These are phyloP conservation scores for Paraphoma chrysanthemicola DNA, from an alignment of 2,329 filamentous ascomycete species.

Conservation along the genomic window DNA sequence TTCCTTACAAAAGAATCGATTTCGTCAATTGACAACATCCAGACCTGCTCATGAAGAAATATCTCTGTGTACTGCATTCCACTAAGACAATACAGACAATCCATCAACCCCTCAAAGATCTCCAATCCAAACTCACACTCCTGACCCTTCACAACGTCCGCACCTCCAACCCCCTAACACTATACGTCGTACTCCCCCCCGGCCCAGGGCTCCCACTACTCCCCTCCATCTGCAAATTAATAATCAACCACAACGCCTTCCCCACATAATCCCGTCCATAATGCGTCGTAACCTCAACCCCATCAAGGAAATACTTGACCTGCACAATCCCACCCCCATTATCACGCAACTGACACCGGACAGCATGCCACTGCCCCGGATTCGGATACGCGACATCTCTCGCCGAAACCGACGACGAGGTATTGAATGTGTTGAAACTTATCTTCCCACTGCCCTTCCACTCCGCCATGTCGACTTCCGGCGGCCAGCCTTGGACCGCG, in stretches of 20 bases:
- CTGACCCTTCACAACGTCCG: not conserved
- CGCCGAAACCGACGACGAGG: constrained; percentile 55
- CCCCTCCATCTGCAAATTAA: constrained; percentile 45
- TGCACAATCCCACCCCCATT: constrained; percentile 57
- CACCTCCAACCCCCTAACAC: constrained; percentile 1
- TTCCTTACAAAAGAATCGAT: no score
- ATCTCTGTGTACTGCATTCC: no score
- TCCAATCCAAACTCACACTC: not conserved
- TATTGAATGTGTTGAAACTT: constrained; percentile 64
- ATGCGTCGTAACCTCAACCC: constrained; percentile 57
- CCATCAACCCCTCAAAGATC: no score
- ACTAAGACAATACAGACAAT: no score
- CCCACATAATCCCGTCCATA: constrained; percentile 59
- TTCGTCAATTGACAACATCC: no score
- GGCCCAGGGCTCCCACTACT: constrained; percentile 32
- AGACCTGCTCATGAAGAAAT: no score
- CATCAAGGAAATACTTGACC: constrained; percentile 64
- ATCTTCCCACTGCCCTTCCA: constrained; percentile 66
- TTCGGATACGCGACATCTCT: constrained; percentile 58
- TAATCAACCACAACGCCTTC: constrained; percentile 38
- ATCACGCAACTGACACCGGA: constrained; percentile 60
- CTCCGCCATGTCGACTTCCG: constrained; percentile 67
- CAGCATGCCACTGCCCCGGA: constrained; percentile 57
- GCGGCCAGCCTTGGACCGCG: constrained; percentile 62
- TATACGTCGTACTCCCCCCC: constrained; percentile 17